Base-by-base conservation (phyloP, 2,329 filamentous ascomycete genomes). In the Tolypocladium sp. region DNA sequence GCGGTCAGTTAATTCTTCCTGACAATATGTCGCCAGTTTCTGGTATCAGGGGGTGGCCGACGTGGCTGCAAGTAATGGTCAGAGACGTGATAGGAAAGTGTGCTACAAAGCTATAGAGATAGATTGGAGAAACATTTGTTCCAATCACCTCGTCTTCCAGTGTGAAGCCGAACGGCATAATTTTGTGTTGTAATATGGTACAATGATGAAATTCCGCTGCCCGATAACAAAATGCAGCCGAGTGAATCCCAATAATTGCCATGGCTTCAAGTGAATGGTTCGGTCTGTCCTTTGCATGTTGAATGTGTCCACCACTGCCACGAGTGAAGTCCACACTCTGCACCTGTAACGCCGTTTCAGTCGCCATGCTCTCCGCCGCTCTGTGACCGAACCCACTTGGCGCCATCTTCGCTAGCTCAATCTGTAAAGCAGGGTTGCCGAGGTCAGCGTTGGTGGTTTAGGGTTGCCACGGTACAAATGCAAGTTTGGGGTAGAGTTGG, bases 1-100 rank as follows among this genome's bases (percentile, higher is more conserved):
- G 77, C 46, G 78, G 74, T 1, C 76, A 82, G 64, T 59, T 81
- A 0, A 73, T 81, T n/a, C 62, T 83, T 20, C 76, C 80, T 0
- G 56, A 33, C 13, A 52, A 63, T 2, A 63, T 62, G 15, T 56
- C 64, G 7, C 35, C 53, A 46, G 54, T 70, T 17, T 67, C 71
- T 5, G 67, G 66, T 9, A 62, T 81, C 40, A 70, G 78, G 58
- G 77, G 71, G 0, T 75, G 73, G 69, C 78, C 75, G 1, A 70
- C 66, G 1, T 77, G 74, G 74, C 3, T 69, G 25, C 64, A 73
- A 63, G 61, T 72, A 65, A 22, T 70, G 17, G 3, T 69, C 63
- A 73, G 69, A 59, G 72, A 76, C 56, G 30, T 51, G 1, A 44
- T 69, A 44, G 68, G 65, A 2, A 67, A 53, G 25, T 30, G 37